A percentile compares a stretch with the other conserved stretches of the same genome.
These are phyloP conservation scores for Zymoseptoria crescenta DNA, from an alignment of 2,329 filamentous ascomycete species.

Conservation along the genomic window DNA sequence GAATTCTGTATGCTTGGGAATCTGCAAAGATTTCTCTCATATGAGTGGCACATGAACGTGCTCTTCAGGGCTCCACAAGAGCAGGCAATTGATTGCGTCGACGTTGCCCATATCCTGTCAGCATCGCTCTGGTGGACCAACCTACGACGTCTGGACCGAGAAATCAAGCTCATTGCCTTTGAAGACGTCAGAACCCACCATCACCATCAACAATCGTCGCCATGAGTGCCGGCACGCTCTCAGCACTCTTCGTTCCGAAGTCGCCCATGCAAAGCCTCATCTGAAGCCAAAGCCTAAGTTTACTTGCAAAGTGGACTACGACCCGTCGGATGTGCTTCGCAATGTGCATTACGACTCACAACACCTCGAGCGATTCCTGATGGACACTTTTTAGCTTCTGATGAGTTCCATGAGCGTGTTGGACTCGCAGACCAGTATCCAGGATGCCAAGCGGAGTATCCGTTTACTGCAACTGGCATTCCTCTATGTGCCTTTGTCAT, in stretches of 20 bases:
- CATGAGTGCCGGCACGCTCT: conserved; percentile 12
- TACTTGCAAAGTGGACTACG: not conserved
- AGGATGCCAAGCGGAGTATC: conserved; percentile 10
- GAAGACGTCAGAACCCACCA: conserved; percentile 7
- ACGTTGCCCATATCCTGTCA: conserved; percentile 3
- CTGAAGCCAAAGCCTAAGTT: not conserved
- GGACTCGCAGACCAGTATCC: conserved; percentile 13
- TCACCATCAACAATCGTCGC: conserved; percentile 4
- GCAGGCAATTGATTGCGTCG: not conserved
- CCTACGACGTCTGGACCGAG: conserved; percentile 2
- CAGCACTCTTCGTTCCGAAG: not conserved
- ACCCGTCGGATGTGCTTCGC: not conserved
- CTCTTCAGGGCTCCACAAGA: not conserved
- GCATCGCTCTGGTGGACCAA: conserved; percentile 3
- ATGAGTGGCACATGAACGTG: not conserved
- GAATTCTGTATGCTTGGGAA: not conserved
- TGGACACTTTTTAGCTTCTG: conserved; percentile 20
- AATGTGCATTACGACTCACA: conserved; percentile 5
- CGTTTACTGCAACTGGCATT: conserved; percentile 17
- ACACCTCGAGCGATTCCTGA: conserved; percentile 14
- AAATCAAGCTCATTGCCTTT: conserved; percentile 12
- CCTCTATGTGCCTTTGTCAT: conserved; percentile 18
- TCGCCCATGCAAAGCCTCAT: not conserved
- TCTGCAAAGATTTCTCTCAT: conserved; percentile 1
- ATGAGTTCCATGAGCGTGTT: conserved; percentile 18